Evolutionary conservation across 805 yeast genomes (phyloP).

Genomic region (Lipomyces kockii): DNA sequence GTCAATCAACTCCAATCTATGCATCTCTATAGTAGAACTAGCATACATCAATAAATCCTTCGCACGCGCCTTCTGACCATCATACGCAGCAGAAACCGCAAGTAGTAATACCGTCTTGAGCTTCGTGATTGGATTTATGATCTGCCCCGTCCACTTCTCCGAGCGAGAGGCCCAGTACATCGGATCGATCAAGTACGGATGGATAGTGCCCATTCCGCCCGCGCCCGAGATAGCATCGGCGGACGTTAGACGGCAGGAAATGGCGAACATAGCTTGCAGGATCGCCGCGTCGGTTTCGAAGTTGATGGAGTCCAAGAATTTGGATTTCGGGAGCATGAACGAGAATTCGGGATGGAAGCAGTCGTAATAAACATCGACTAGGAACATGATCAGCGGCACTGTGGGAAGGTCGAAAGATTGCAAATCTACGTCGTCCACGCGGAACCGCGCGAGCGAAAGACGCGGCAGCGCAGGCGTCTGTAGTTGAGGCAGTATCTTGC

Average conservation of each 20-base stretch:
- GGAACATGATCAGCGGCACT: constrained; percentile 15
- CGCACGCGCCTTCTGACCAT: constrained; percentile 28
- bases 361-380: constrained; percentile 31
- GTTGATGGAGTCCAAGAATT: constrained; percentile 14
- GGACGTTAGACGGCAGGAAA: constrained; percentile 29
- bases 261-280: constrained; percentile 33
- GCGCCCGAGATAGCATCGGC: neutral
- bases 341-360: constrained; percentile 30
- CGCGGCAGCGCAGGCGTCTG: neutral
- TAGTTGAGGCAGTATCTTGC: neutral
- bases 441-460: neutral
- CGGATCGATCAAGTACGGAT: constrained; percentile 27
- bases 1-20: constrained; percentile 28
- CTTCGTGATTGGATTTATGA: constrained; percentile 22
- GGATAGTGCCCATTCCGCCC: constrained; percentile 6
- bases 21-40: constrained; percentile 14
- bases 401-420: constrained; percentile 24
- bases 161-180: constrained; percentile 34
- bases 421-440: constrained; percentile 13
- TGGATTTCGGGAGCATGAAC: constrained; percentile 30
- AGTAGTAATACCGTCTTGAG: constrained; percentile 20
- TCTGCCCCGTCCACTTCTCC: constrained; percentile 27
- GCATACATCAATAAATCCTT: constrained; percentile 20
- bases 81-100: constrained; percentile 29
- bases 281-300: constrained; percentile 29